Percentiles rank a stretch among this genome's conserved stretches.
phyloP scores from a whole-genome alignment of 345 rosid genomes.

The Syzygium aqueum region DNA sequence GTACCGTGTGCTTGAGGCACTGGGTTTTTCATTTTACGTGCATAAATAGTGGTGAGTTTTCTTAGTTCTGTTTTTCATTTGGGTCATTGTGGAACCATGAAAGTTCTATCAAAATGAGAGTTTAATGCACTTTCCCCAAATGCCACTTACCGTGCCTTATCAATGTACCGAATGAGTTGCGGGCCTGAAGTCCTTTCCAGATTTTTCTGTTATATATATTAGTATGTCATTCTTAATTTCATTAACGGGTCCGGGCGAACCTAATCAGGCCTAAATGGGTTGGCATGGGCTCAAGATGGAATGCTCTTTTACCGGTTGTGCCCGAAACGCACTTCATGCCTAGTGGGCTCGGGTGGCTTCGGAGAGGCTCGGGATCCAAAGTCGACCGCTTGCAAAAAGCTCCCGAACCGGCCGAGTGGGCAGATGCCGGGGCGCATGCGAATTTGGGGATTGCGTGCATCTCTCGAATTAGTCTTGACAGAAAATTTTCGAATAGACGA shows the following conservation, averaged over 20 bases:
- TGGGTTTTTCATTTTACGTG: background rate
- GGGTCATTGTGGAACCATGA: background rate
- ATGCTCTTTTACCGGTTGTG: background rate
- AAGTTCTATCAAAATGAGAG: background rate
- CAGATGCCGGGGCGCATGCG: background rate
- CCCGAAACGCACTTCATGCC: background rate
- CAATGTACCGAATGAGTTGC: background rate
- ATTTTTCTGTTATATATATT: background rate
- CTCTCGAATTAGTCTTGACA: background rate
- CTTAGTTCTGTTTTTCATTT: background rate
- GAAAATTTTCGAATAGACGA: background rate
- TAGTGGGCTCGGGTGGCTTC: background rate
- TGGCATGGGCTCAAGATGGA: background rate
- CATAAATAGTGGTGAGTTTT: background rate
- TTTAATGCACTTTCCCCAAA: background rate
- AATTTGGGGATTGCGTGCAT: background rate
- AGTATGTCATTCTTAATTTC: background rate
- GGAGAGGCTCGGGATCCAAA: background rate
- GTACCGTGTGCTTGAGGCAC: background rate
- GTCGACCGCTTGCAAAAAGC: too few relatives aligned
- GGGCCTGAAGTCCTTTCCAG: background rate
- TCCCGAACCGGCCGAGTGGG: too few relatives aligned
- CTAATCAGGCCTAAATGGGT: background rate
- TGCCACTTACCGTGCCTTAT: background rate
- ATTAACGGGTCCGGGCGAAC: background rate